Conservation (phyloP, 78 protist genomes). For the Dictyostelium firmibasis region DNA sequence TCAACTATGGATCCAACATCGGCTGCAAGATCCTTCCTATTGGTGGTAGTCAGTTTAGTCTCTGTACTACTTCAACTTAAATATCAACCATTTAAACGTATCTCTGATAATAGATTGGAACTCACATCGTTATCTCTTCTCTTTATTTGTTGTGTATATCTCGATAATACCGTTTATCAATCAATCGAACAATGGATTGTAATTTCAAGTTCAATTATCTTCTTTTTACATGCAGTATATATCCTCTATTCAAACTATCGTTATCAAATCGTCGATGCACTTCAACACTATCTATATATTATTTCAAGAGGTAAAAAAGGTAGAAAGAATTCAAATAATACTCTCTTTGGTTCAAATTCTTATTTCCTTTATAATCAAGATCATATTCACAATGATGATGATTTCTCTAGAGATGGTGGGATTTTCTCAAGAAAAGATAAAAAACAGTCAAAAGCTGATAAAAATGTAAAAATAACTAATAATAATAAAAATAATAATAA, state of each 20-base stretch:
- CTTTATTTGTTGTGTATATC: constrained; percentile 23
- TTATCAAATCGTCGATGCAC: background rate
- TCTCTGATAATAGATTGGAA: constrained; percentile 24
- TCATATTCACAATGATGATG: constrained; percentile 1
- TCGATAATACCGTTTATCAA: background rate
- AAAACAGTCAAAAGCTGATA: background rate
- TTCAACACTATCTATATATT: background rate
- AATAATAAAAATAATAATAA: background rate
- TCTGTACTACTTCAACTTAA: constrained; percentile 17
- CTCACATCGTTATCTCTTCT: constrained; percentile 19
- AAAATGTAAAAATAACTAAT: background rate
- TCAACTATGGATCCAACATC: constrained; percentile 22
- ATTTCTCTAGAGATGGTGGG: background rate
- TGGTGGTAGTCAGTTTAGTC: background rate
- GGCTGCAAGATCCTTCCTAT: background rate
- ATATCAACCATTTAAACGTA: constrained; percentile 29
- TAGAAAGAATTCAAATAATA: constrained; percentile 3
- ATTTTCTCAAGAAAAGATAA: background rate
- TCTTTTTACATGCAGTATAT: background rate
- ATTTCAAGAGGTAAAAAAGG: background rate
- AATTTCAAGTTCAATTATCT: constrained; percentile 1
- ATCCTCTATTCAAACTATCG: constrained; percentile 13
- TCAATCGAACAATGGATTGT: constrained; percentile 26
- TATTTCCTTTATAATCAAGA: constrained; percentile 4
- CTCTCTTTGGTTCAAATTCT: background rate